phyloP scores from a whole-genome alignment of 805 yeast genomes.

The Naumovozyma castellii region DNA sequence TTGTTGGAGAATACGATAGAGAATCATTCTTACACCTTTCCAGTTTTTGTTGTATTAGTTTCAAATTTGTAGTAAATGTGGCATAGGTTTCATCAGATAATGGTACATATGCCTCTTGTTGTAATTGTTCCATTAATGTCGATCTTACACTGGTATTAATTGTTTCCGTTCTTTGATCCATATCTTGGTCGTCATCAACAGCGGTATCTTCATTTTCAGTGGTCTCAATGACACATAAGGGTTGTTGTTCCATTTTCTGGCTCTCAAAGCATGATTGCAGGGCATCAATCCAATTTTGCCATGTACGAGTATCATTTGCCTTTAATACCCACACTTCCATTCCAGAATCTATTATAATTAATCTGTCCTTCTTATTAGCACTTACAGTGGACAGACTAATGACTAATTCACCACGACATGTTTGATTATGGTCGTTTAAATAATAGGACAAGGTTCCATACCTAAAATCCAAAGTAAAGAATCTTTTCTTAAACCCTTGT shows the following conservation, averaged over 20 bases:
- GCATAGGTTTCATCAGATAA: conserved; percentile 15
- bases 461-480: conserved; percentile 72
- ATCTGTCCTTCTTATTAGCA: conserved; percentile 57
- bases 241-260: conserved; percentile 1
- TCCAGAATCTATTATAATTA: conserved; percentile 83
- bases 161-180: not conserved
- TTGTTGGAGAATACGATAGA: conserved; percentile 13
- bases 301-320: conserved; percentile 54
- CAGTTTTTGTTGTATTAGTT: conserved; percentile 19
- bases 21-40: conserved; percentile 25
- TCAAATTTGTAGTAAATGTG: conserved; percentile 14
- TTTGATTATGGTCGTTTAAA: conserved; percentile 55
- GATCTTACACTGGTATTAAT: not conserved
- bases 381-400: conserved; percentile 72
- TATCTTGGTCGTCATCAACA: not conserved
- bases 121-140: not conserved
- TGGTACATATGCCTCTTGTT: conserved; percentile 7
- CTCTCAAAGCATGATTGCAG: conserved; percentile 38
- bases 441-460: conserved; percentile 80
- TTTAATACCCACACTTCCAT: conserved; percentile 88
- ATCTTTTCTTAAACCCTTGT: conserved; percentile 81
- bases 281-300: conserved; percentile 76
- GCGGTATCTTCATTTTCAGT: not conserved
- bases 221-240: not conserved
- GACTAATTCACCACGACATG: conserved; percentile 83